Conservation (phyloP, 1,139 yeast genomes). For the Arxiozyma heterogenica region DNA sequence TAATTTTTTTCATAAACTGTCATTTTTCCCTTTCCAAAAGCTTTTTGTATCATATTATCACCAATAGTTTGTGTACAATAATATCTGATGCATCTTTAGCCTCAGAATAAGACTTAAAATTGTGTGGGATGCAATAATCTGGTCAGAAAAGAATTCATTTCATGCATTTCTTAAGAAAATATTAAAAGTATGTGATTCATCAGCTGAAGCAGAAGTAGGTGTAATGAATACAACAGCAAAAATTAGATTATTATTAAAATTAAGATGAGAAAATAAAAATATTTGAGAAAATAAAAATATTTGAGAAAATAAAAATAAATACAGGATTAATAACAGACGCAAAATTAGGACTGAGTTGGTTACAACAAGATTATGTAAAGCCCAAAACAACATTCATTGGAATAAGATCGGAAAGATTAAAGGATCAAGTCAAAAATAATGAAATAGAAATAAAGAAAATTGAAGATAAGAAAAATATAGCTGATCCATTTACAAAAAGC, state of each 20-base stretch:
- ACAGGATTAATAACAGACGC: constrained; percentile 1
- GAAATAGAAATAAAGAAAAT: not conserved
- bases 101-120: constrained; percentile 6
- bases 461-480: not conserved
- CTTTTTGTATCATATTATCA: too few species aligned
- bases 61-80: too few species aligned
- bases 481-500: constrained; percentile 1
- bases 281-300: not conserved
- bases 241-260: not conserved
- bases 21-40: too few species aligned
- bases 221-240: constrained; percentile 3
- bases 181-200: not conserved
- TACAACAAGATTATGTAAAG: constrained; percentile 1
- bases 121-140: constrained; percentile 2
- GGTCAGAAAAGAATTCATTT: constrained; percentile 4
- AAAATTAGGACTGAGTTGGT: constrained; percentile 1
- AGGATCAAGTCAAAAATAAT: not conserved
- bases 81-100: constrained; percentile 7
- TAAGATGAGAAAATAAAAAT: not conserved
- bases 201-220: constrained; percentile 7
- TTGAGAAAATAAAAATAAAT: not conserved
- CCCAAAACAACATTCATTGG: constrained; percentile 3
- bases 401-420: not conserved
- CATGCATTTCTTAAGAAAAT: constrained; percentile 1
- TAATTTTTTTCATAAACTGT: too few species aligned